Evolutionary conservation across 2,329 filamentous ascomycete species (phyloP), one percentile per base, ranked within the genome.

Genomic region (Colletotrichum gloeosporioides): DNA sequence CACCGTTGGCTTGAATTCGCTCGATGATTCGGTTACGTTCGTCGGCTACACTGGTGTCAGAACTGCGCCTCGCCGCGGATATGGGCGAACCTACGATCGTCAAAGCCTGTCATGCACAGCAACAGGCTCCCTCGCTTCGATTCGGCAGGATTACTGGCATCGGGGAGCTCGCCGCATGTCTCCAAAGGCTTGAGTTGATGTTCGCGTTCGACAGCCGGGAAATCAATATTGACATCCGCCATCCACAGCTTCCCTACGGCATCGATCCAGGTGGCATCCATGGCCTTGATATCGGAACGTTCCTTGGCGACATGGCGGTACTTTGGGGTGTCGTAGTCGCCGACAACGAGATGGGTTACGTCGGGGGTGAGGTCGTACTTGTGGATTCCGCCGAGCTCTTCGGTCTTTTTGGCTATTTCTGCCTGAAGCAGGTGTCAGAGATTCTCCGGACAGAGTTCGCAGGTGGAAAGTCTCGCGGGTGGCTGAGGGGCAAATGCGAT

Each of bases 221-320:
- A 90, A 82, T 98, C 92, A 57, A 96, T 93, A 61, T 95, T 92
- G 62, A 92, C 91, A 65, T 95, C 96, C 67, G 92, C 88, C 79
- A 96, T 93, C 97, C 97, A 99, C 61, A 93, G 88, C 31, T 93
- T 88, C 31, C 95, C 91, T 22, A 98, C 90, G 18, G 94, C 94
- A 72, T 96, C 93, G 66, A 99, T 90, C 95, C 96, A 99, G 81
- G 92, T 90, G n/a, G 93, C 91, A 59, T 91, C 91, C 87, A 99
- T 93, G 66, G 96, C 93, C 82, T 92, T 93, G 81, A 99, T 93
- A 82, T 99, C 97, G 64, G 94, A 92, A 69, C 97, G 92, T 83
- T 96, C 94, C 82, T 93, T 95, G 70, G 96, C 97, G 81, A 99
- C 96, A 88, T 98, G 98, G 84, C 93, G 94, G 86, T 99, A 99